Base-by-base conservation (phyloP, 1,284 basidiomycete genomes). In the Vanrija pseudolonga region DNA sequence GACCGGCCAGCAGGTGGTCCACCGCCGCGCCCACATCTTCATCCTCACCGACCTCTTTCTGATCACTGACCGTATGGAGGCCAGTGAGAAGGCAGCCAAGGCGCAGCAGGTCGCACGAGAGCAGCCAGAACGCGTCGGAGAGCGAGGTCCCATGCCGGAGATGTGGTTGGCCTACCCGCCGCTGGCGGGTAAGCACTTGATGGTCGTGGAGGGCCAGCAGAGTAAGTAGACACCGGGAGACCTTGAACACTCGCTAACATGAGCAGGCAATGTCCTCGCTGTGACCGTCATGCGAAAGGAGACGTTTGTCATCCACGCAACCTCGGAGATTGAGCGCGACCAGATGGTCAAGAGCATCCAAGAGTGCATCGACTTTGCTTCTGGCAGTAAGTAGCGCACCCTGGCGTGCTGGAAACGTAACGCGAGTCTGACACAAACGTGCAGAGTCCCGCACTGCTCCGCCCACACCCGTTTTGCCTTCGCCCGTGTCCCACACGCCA, bases 161-260 rank as follows among this genome's bases (percentile, higher is more conserved):
- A 89, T 96, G 86, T 91, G 88, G 86, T 79, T 99, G 49, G 84
- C 88, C 60, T 99, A 96, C 78, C 96, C 96, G 19, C 96, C 96
- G 3, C 78, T 99, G 48, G 88, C 96, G 8, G 94, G 93, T 5
- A 98, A 97, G 73, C 92, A 97, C 67, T 79, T 98, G 51, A 82
- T 83, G 61, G 84, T 87, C n/a, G 79, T 77, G 23, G 86, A 85
- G 64, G 79, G 85, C 6, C 78, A 80, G 54, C 72, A 75, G 50
- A 66, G 69, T 69, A 63, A 59, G 80, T 73, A 39, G 40, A 24
- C 42, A 19, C 51, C 24, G 36, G 44, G 48, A 45, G 14, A 15
- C 15, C 42, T 15, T 15, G 8, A 9, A 24, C 19, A 6, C 19
- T 45, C 28, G 47, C 46, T 62, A 46, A 56, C 47, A 4, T 26